Conservation (phyloP, 305 asterid species). For the Fraxinus greggii region DNA sequence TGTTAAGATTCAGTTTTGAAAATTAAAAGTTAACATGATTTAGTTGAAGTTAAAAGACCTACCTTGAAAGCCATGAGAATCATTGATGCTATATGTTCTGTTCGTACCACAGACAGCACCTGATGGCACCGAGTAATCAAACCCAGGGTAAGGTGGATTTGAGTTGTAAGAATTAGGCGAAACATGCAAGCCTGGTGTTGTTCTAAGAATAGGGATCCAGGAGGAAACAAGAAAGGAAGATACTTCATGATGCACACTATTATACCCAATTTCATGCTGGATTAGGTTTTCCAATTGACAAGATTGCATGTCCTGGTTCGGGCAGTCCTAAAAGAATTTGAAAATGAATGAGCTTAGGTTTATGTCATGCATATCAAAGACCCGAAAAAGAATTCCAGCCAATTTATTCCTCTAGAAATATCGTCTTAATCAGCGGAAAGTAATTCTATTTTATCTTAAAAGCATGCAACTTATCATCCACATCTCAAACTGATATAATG, state of each 20-base stretch:
- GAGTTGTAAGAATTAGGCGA: constrained; percentile 23
- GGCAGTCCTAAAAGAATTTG: constrained; percentile 26
- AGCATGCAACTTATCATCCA: neutral
- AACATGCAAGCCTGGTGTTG: constrained; percentile 17
- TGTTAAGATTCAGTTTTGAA: neutral
- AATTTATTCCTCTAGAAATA: neutral
- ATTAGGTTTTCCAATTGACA: constrained; percentile 23
- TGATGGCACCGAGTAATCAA: constrained; percentile 24
- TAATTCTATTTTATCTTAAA: neutral
- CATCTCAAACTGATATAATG: neutral
- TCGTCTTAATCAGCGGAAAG: neutral
- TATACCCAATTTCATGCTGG: constrained; percentile 21
- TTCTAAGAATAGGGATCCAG: constrained; percentile 17
- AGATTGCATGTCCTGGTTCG: constrained; percentile 21
- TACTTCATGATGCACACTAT: constrained; percentile 9
- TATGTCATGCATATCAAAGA: constrained; percentile 9
- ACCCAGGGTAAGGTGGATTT: constrained; percentile 19
- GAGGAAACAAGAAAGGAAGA: constrained; percentile 19
- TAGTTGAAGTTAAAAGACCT: constrained; percentile 1
- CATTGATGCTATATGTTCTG: constrained; percentile 9
- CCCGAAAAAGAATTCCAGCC: neutral
- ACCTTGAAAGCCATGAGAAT: constrained; percentile 28
- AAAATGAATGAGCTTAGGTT: constrained; percentile 15
- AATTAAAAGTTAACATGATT: neutral
- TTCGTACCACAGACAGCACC: constrained; percentile 15